Base-by-base conservation (phyloP, 441 rosid genomes). In the Mallotus repandus region DNA sequence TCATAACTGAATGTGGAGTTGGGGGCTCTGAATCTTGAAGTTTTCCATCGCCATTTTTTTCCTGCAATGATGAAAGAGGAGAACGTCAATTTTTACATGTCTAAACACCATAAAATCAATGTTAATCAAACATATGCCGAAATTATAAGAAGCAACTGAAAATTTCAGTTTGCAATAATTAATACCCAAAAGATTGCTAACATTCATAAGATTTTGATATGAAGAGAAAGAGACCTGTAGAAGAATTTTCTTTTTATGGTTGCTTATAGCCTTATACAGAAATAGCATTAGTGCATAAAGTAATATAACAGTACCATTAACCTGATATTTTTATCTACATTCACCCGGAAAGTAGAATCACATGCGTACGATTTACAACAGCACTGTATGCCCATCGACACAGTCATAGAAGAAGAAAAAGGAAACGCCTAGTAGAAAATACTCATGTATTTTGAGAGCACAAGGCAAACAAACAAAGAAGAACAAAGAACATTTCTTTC, bases 21-120 rank as follows among this genome's bases (percentile, higher is more conserved):
- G 89, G 91, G 75, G 99, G 97, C 93, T 94, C 99, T 4, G 97
- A 91, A 79, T 94, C 99, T 77, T 88, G 97, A 84, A 86, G 79
- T 85, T 89, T 97, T 59, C 78, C 80, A 79, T 92, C 97, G 61
- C 90, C 97, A 84, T 89, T 89, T 84, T 89, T 91, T 69, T 92
- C 99, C 99, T 97, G 91, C 71, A 83, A 73, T 61, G 62, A 78
- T 35, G 55, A 77, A 76, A 48, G 32, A 59, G 76, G 15, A 56
- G 59, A 82, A 71, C 65, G 48, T 63, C 61, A 55, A 15, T 15
- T 32, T 25, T 12, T 7, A 70, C 18, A 32, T 43, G 57, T 14
- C 57, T 68, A 69, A 63, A 61, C 25, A 73, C 49, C 70, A 41
- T 63, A 45, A n/a, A 57, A 55, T 50, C n/a, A 68, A 19, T 57